Conservation (phyloP, 2,329 filamentous ascomycete genomes). For the Verticillium alfalfae region DNA sequence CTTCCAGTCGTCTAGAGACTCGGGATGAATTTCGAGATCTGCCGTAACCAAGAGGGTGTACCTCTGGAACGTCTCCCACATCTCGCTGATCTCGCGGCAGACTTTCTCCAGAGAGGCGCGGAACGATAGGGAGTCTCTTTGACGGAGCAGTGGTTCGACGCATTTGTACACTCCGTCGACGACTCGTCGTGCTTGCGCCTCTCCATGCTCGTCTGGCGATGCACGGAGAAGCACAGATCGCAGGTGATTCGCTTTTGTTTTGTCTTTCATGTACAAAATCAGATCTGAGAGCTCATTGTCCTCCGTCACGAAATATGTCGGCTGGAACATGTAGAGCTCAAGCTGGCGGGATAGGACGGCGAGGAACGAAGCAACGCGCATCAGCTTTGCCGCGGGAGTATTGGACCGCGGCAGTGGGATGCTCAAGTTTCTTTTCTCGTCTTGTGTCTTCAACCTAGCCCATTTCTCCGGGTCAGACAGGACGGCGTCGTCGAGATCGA, state of each 20-base stretch:
- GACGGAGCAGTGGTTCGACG: background rate
- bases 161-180: background rate
- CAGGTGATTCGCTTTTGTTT: background rate
- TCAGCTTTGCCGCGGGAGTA: background rate
- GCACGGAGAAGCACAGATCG: background rate
- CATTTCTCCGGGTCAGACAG: background rate
- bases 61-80: background rate
- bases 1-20: background rate
- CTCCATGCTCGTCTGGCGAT: background rate
- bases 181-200: background rate
- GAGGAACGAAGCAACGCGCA: background rate
- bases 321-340: background rate
- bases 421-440: no score
- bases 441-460: background rate
- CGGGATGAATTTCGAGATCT: background rate
- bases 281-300: background rate
- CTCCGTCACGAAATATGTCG: background rate
- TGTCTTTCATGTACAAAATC: background rate
- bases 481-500: background rate
- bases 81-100: background rate
- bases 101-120: background rate
- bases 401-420: background rate
- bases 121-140: background rate
- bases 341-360: background rate
- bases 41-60: background rate